Percentiles rank a stretch among this genome's conserved stretches.
These are phyloP conservation scores for Aspergillus hancockii DNA, from an alignment of 495 filamentous ascomycete species.

Conservation along the genomic window DNA sequence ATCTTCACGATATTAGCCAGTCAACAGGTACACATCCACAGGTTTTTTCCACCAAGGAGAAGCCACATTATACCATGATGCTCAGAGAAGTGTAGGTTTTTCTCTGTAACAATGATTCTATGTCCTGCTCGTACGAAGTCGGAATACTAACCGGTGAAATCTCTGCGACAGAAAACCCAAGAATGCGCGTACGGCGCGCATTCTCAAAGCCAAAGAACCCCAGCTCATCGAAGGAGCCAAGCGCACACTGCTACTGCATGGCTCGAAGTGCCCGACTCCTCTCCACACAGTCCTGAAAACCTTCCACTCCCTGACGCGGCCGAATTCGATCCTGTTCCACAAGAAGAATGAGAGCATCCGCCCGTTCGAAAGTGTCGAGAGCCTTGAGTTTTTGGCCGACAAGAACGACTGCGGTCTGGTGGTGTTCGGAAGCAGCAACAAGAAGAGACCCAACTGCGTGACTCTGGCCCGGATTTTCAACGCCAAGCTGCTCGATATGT, in stretches of 20 bases:
- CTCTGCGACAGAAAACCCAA: conserved; percentile 70
- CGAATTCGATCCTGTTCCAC: conserved; percentile 79
- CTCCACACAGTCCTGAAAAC: conserved; percentile 79
- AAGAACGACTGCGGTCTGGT: conserved; percentile 90
- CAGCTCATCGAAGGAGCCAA: conserved; percentile 87
- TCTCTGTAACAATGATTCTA: not conserved
- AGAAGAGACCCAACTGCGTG: conserved; percentile 90
- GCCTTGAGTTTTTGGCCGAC: conserved; percentile 86
- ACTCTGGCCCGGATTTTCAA: conserved; percentile 82
- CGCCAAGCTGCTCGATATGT: conserved; percentile 87
- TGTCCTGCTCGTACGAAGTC: not conserved
- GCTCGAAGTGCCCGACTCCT: conserved; percentile 75
- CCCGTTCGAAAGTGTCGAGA: conserved; percentile 87
- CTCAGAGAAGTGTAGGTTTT: conserved; percentile 41
- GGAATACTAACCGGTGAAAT: conserved; percentile 18
- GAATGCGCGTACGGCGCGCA: conserved; percentile 91
- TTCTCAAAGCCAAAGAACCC: conserved; percentile 86
- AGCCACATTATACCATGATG: conserved; percentile 21
- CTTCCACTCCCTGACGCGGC: conserved; percentile 77
- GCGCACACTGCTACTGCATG: conserved; percentile 80
- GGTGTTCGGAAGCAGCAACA: conserved; percentile 78
- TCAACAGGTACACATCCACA: conserved; percentile 4
- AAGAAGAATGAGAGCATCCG: conserved; percentile 90
- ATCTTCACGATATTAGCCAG: conserved; percentile 5
- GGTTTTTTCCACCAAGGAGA: not conserved